phyloP scores from a whole-genome alignment of 352 stramenopile species.

The Saprolegnia parasitica region DNA sequence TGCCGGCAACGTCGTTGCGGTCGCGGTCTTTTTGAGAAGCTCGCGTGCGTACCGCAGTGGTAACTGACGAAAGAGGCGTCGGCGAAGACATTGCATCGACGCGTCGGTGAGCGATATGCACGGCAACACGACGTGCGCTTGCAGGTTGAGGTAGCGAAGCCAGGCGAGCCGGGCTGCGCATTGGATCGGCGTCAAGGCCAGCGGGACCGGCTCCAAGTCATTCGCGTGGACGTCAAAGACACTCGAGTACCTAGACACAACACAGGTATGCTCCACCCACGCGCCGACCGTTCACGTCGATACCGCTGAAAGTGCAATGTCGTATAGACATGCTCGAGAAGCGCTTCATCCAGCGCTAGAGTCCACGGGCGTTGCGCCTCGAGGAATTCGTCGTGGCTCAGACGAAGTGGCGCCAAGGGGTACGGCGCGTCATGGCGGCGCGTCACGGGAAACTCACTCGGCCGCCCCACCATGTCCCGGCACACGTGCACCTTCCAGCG shows the following conservation, averaged over 20 bases:
- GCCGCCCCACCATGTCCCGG: constrained; percentile 42
- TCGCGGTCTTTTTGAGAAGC: constrained; percentile 22
- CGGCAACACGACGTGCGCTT: background rate
- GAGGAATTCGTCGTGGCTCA: constrained; percentile 5
- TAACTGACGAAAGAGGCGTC: background rate
- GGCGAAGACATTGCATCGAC: background rate
- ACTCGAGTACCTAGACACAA: background rate
- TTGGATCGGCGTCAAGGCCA: background rate
- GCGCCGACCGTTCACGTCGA: too few species aligned
- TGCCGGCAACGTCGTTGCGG: constrained; percentile 4
- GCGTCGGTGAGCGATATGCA: background rate
- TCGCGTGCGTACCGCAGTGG: background rate
- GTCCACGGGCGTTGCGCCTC: constrained; percentile 22
- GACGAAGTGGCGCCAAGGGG: too few species aligned
- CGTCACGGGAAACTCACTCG: constrained; percentile 43
- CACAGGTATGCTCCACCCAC: too few species aligned
- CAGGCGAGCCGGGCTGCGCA: background rate
- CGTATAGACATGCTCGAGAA: constrained; percentile 38
- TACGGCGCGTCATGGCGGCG: constrained; percentile 1
- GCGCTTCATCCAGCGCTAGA: constrained; percentile 30
- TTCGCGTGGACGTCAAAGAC: background rate
- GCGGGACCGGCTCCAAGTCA: background rate
- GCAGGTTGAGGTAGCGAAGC: background rate
- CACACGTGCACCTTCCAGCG: constrained; percentile 52
- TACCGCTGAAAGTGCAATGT: constrained; percentile 35